These are phyloP conservation scores for Sclerotinia subarctica DNA, from an alignment of 2,329 filamentous ascomycete species.

Conservation along the genomic window DNA sequence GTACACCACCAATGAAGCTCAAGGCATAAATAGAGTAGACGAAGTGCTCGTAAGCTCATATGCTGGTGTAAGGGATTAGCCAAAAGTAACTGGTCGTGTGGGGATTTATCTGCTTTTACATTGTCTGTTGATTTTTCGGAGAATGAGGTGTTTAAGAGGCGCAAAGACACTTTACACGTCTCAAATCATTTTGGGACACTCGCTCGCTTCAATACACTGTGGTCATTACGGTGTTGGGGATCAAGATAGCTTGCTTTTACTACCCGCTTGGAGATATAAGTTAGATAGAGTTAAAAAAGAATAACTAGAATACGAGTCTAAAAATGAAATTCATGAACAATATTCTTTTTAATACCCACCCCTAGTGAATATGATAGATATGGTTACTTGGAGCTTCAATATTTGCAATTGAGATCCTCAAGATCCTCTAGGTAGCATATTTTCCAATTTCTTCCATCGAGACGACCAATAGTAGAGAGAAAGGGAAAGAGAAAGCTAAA, in stretches of 20 bases:
- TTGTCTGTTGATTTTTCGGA: neutral
- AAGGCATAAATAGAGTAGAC: constrained; percentile 25
- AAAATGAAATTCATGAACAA: neutral
- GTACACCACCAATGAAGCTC: constrained; percentile 42
- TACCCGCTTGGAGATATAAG: neutral
- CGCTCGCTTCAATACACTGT: neutral
- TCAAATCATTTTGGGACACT: constrained; percentile 2
- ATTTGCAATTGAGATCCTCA: too few relatives aligned
- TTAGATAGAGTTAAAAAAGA: neutral
- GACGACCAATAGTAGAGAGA: too few relatives aligned
- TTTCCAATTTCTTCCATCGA: too few relatives aligned
- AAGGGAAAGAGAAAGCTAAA: too few relatives aligned
- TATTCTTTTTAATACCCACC: neutral
- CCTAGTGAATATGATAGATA: neutral
- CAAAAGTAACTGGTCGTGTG: constrained; percentile 7
- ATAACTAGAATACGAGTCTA: neutral
- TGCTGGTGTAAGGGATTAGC: neutral
- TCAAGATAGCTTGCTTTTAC: neutral
- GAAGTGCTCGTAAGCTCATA: neutral
- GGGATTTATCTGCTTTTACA: constrained; percentile 1
- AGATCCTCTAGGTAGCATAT: neutral
- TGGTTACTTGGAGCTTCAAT: neutral
- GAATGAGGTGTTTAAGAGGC: neutral
- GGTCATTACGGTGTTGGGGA: neutral
- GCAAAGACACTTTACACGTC: neutral